Evolutionary conservation across 139 green algal genomes (phyloP).

Genomic region (Picochlorum sp.): DNA sequence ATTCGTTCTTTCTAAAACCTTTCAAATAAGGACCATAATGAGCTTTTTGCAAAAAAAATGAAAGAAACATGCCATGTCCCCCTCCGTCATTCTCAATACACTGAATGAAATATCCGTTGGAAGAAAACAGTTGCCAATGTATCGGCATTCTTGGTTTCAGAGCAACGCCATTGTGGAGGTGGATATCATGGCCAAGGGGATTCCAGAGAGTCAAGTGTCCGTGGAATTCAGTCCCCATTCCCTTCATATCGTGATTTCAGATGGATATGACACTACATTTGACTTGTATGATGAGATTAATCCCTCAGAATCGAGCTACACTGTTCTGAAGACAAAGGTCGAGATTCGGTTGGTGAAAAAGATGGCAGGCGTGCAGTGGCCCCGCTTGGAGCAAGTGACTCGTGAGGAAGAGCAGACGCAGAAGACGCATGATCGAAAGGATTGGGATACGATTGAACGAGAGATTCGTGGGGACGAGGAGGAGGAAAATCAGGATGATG

Average conservation of each 20-base stretch:
- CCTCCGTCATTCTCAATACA: no score
- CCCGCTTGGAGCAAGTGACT: conserved; percentile 40
- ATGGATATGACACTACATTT: conserved; percentile 51
- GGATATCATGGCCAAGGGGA: conserved; percentile 71
- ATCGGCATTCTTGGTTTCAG: conserved; percentile 74
- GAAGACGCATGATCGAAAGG: conserved; percentile 15
- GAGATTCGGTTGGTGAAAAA: conserved; percentile 71
- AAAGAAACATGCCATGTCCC: no score
- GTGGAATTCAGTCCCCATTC: conserved; percentile 12
- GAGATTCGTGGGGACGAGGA: conserved; percentile 66
- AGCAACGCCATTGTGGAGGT: conserved; percentile 47
- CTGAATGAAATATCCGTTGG: no score
- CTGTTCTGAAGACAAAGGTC: conserved; percentile 67
- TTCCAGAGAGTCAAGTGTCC: conserved; percentile 43
- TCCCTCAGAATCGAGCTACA: conserved; percentile 27
- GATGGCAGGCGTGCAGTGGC: conserved; percentile 41
- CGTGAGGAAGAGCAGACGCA: not conserved
- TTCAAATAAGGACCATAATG: no score
- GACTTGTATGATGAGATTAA: conserved; percentile 47
- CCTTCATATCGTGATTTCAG: conserved; percentile 6
- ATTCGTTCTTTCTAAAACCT: no score
- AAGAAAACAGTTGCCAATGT: no score
- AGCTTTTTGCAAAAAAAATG: no score
- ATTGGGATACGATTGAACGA: conserved; percentile 69
- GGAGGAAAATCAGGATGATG: conserved; percentile 69